Base-by-base conservation (phyloP, 805 yeast genomes). In the Torulaspora microellipsoides region DNA sequence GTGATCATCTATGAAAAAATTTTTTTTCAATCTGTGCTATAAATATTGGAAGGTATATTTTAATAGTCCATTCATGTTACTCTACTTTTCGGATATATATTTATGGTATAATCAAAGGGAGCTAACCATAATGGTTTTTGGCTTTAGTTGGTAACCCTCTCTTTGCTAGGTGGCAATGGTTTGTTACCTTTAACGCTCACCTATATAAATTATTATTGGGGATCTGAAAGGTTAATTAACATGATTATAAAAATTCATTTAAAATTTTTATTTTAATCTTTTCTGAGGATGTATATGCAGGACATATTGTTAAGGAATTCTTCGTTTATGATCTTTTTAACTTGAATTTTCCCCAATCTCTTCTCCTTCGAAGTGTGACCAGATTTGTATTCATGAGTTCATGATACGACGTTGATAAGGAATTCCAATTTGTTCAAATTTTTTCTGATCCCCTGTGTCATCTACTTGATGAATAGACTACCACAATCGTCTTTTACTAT, bases 251-350 rank as follows among this genome's bases (percentile, higher is more conserved):
- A 48, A 56, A 53, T 55, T 59, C 58, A 55, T 58, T 20, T 20
- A 20, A 61, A 56, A 58, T 51, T 59, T 55, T 38, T 34, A 38
- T 38, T 37, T 29, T 35, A 12, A 12, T 20, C 59, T 61, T 64
- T 59, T 60, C 85, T 77, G 84, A 80, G 84, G 84, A 79, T 75
- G 83, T 76, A 78, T 68, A 80, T 80, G 85, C 85, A 80, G 85
- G 85, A 80, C 81, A 72, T 70, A 69, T 69, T 68, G 69, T 64
- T 65, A 67, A 78, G 84, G 84, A 78, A 80, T 80, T 80, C 85
- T 80, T 79, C 85, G 85, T 79, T 80, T 79, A 79, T 79, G 85
- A 80, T 72, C 67, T 51, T 36, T 44, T 42, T 36, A 47, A 47
- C 43, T 45, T 44, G 41, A 42, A 39, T 30, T 17, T 15, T 38